These are phyloP conservation scores for Monosporozyma servazzii DNA, from an alignment of 805 yeast genomes.

Conservation along the genomic window DNA sequence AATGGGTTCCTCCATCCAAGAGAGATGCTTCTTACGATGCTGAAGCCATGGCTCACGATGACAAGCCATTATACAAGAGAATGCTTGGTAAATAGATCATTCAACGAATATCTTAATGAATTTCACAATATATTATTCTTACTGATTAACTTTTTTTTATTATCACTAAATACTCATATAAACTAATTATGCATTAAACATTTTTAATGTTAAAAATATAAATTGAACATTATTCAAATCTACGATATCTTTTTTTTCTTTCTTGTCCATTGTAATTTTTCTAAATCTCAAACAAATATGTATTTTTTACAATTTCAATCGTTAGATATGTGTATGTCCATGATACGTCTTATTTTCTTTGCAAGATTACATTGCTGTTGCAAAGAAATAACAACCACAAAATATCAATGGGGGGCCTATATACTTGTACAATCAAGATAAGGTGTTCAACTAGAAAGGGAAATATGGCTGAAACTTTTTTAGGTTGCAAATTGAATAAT, in stretches of 20 bases:
- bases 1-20: conserved; percentile 40
- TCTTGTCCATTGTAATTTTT: too few species aligned
- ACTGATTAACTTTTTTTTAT: neutral
- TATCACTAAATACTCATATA: neutral
- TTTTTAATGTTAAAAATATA: neutral
- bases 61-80: conserved; percentile 14
- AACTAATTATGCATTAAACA: neutral
- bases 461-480: too few species aligned
- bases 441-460: too few species aligned
- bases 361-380: too few species aligned
- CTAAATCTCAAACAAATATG: too few species aligned
- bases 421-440: too few species aligned
- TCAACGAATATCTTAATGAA: neutral
- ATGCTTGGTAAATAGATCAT: conserved; percentile 1
- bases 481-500: too few species aligned
- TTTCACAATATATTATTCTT: neutral
- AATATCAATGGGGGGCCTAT: too few species aligned
- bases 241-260: neutral
- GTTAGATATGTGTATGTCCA: too few species aligned
- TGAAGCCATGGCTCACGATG: conserved; percentile 13
- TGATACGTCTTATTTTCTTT: too few species aligned
- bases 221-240: neutral
- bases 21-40: conserved; percentile 29
- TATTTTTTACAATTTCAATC: too few species aligned
- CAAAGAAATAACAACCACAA: too few species aligned